These are phyloP conservation scores for Pseudogymnoascus sp. DNA, from an alignment of 2,329 filamentous ascomycete species.

Conservation along the genomic window DNA sequence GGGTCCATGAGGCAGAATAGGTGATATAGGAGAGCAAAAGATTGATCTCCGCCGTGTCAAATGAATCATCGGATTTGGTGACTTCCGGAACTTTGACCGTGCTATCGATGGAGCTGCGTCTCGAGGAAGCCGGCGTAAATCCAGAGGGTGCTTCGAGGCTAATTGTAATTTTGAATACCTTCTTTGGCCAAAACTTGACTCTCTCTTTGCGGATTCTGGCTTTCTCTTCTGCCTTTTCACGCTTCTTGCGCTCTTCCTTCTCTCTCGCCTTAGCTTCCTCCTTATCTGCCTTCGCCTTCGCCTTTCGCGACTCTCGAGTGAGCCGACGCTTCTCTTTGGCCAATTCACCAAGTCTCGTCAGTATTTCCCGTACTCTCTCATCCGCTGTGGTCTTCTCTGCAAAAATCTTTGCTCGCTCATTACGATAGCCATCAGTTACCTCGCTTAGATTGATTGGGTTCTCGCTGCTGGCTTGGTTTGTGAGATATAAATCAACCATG, in stretches of 20 bases:
- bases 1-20: conserved; percentile 36
- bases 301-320: conserved; percentile 15
- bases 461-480: conserved; percentile 14
- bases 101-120: conserved; percentile 39
- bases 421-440: conserved; percentile 15
- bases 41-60: conserved; percentile 19
- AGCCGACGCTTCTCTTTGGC: conserved; percentile 13
- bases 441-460: not conserved
- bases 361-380: conserved; percentile 21
- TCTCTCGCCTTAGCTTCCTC: conserved; percentile 31
- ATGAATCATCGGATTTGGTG: conserved; percentile 10
- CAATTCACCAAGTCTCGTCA: conserved; percentile 22
- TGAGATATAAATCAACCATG: conserved; percentile 22
- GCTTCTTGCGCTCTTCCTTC: conserved; percentile 30
- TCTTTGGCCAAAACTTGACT: conserved; percentile 42
- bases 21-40: conserved; percentile 27
- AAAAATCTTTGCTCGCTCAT: conserved; percentile 29
- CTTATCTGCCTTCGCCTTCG: conserved; percentile 31
- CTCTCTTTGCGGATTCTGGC: conserved; percentile 36
- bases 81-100: conserved; percentile 18
- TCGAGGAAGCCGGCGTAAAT: conserved; percentile 39
- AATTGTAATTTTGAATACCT: conserved; percentile 42
- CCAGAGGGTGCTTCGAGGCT: conserved; percentile 38
- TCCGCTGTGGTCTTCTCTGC: conserved; percentile 30
- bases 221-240: conserved; percentile 37